Base-by-base conservation (phyloP, 257 asterid genomes). In the Plantago elongata region DNA sequence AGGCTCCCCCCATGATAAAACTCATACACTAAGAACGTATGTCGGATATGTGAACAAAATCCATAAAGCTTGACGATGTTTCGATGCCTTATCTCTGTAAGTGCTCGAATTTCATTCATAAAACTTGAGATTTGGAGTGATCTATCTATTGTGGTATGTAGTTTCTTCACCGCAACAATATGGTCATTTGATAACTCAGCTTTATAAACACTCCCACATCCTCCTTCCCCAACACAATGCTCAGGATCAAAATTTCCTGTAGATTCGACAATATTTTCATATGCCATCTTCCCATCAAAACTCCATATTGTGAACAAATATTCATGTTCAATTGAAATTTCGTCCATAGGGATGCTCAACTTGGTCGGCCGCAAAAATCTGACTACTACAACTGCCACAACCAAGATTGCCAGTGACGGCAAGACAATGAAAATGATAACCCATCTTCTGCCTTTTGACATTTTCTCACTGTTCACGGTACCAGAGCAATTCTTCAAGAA, bases 61-160 rank as follows among this genome's bases (percentile, higher is more conserved):
- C 81, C 84, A 51, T 60, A 50, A 4, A 79, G 69, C 51, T 62
- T 79, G 68, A 79, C 73, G 43, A 79, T 76, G 50, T 70, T 70
- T 3, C 74, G 61, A 65, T 79, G 82, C 7, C 74, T 62, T 52
- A 73, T 62, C 52, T 55, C 51, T 30, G 78, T 69, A 57, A 79
- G 37, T 40, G 72, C 49, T 11, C 60, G 63, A 34, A 76, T 58
- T 51, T 76, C 82, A 43, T 68, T 76, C 42, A 51, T 44, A 55
- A 70, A 76, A 18, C 70, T 61, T 72, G 8, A 34, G n/a, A 13
- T 51, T 14, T 9, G 9, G 49, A 62, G 17, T 16, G 14, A 45
- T 12, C 42, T 48, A 46, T 46, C 78, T 18, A 66, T 13, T 48
- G 43, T n/a, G n/a, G n/a, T 30, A 13, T 75, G 72, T 42, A 75